These are phyloP conservation scores for Magnusiomyces starmeri DNA, from an alignment of 1,139 yeast genomes.

Conservation along the genomic window DNA sequence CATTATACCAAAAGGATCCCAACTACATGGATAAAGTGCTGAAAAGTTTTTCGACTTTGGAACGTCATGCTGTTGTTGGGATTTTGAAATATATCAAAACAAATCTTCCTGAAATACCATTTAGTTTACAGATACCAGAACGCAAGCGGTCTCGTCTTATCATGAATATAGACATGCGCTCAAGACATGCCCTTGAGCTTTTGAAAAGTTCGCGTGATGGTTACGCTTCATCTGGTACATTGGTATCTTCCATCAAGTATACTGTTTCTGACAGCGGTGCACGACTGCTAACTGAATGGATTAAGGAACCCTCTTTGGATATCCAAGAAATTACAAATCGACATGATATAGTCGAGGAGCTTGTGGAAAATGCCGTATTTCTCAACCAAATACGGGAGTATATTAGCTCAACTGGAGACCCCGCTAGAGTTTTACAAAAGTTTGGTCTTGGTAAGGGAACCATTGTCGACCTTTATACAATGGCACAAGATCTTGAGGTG, in stretches of 20 bases:
- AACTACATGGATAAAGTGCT: conserved; percentile 22
- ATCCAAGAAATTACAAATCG: conserved; percentile 48
- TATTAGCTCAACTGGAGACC: conserved; percentile 40
- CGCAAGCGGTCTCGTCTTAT: conserved; percentile 43
- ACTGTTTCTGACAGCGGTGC: conserved; percentile 82
- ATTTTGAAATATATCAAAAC: conserved; percentile 51
- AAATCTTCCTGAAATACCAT: conserved; percentile 45
- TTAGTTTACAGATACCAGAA: conserved; percentile 48
- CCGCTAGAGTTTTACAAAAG: conserved; percentile 49
- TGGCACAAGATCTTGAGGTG: conserved; percentile 38
- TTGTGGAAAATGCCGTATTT: conserved; percentile 39
- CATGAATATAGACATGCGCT: conserved; percentile 76
- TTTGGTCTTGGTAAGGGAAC: conserved; percentile 40
- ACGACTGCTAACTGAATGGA: conserved; percentile 69
- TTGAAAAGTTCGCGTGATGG: conserved; percentile 40
- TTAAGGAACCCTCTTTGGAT: conserved; percentile 70
- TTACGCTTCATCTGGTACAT: conserved; percentile 52
- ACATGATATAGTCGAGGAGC: conserved; percentile 53
- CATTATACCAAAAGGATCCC: not conserved
- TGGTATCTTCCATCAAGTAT: conserved; percentile 57
- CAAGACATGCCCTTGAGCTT: conserved; percentile 69
- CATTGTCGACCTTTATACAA: conserved; percentile 40
- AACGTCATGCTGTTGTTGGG: conserved; percentile 48
- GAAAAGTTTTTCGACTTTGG: conserved; percentile 34
- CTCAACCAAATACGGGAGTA: conserved; percentile 31